Evolutionary conservation across 1,139 yeast species (phyloP).

Genomic region (Saccharomyces hybrid): DNA sequence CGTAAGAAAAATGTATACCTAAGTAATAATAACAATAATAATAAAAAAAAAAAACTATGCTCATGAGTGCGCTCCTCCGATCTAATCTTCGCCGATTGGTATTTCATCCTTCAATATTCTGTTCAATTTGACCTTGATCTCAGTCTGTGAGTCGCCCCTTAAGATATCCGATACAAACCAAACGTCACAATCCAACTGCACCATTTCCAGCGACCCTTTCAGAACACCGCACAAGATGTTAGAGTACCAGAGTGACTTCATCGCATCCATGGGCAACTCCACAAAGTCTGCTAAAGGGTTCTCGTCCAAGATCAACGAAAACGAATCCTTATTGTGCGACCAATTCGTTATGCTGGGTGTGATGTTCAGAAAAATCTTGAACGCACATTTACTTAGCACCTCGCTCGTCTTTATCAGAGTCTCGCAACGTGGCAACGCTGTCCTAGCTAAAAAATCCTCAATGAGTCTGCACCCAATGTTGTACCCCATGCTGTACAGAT

Average conservation of each 20-base stretch:
- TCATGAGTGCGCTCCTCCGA: no score
- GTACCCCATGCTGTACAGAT: conserved; percentile 89
- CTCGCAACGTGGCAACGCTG: conserved; percentile 76
- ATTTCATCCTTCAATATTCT: conserved; percentile 84
- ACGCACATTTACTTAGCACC: conserved; percentile 75
- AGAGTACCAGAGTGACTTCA: conserved; percentile 81
- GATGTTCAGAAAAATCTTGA: conserved; percentile 79
- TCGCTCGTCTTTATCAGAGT: conserved; percentile 85
- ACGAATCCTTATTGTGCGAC: conserved; percentile 68
- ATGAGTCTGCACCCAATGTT: conserved; percentile 86
- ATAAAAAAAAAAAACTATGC: not conserved
- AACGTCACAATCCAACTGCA: conserved; percentile 85
- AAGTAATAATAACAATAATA: not conserved
- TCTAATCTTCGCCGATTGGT: conserved; percentile 92
- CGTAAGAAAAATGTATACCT: conserved; percentile 1
- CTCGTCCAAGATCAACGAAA: conserved; percentile 66
- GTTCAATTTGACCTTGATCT: conserved; percentile 62
- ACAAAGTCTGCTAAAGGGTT: conserved; percentile 95
- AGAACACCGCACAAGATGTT: conserved; percentile 85
- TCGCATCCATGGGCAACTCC: conserved; percentile 74
- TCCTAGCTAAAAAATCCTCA: conserved; percentile 86
- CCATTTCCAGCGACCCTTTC: conserved; percentile 92
- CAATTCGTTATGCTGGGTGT: conserved; percentile 72
- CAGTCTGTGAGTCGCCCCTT: conserved; percentile 80
- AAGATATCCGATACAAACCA: conserved; percentile 71